Percentiles rank a stretch among this genome's conserved stretches.
phyloP scores from a whole-genome alignment of 768 basidiomycete genomes.

The Mycena rebaudengoi region DNA sequence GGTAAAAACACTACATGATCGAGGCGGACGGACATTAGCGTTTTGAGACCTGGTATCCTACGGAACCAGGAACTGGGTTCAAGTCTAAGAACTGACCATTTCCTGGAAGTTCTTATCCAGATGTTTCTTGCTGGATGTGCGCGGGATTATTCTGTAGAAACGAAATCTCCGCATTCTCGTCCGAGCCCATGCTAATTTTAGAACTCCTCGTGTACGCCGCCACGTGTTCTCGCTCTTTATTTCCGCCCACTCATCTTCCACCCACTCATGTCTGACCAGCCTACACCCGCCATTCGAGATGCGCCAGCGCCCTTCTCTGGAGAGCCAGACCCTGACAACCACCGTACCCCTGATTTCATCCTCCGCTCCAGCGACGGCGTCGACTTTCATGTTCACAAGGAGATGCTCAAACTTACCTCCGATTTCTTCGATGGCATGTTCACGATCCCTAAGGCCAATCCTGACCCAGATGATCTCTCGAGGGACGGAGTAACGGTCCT shows the following conservation, averaged over 20 bases:
- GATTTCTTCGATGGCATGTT: conserved; percentile 14
- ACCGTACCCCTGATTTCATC: conserved; percentile 2
- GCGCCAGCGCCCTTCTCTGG: conserved; percentile 7
- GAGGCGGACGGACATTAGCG: too few relatives aligned
- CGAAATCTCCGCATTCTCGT: too few relatives aligned
- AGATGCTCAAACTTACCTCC: neutral
- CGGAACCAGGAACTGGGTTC: too few relatives aligned
- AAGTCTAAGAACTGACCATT: too few relatives aligned
- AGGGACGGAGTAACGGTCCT: neutral
- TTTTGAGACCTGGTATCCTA: too few relatives aligned
- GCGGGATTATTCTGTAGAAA: too few relatives aligned
- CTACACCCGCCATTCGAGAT: neutral
- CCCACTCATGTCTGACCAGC: neutral
- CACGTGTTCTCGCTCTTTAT: neutral
- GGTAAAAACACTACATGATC: too few relatives aligned
- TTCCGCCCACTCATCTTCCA: too few relatives aligned
- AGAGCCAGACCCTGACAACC: neutral
- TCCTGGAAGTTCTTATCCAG: too few relatives aligned
- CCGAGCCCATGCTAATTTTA: too few relatives aligned
- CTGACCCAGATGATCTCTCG: neutral
- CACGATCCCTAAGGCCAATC: neutral
- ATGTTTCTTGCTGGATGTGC: too few relatives aligned
- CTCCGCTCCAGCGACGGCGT: conserved; percentile 6
- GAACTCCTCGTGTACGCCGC: neutral
- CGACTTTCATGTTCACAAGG: conserved; percentile 6